Evolutionary conservation across 2,329 filamentous ascomycete species (phyloP), one percentile per base, ranked within the genome.

Genomic region (Diaporthe capsici): DNA sequence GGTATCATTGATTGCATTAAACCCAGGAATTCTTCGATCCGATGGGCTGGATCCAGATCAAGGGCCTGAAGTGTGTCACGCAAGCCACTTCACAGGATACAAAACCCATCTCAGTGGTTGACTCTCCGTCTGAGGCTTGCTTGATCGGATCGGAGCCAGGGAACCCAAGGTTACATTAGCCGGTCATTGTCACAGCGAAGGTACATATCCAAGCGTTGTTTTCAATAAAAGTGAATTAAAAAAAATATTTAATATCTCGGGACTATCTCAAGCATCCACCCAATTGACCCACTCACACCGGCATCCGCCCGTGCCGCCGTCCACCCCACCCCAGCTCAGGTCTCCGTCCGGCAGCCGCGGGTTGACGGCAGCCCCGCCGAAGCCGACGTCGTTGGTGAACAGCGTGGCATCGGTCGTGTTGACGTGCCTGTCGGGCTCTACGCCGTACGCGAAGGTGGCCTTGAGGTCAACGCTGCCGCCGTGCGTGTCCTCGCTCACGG

Each of bases 221-320:
- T 61, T 28, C 37, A 25, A 53, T 53, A 28, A 53, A 28, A 39
- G 22, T 25, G 60, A 28, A 70, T 70, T 70, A 70, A 55, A 42
- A 10, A 42, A 10, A 22, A 42, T 70, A 70, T 65, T 42, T 70
- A 22, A 13, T 42, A 53, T 25, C 31, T 22, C 63, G 2, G 31
- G 44, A 25, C 42, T 15, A 7, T 15, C 31, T 55, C n/a, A 70
- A 20, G 71, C 47, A 17, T 76, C 79, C 44, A 85, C 76, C 78
- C 85, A 91, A 76, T 93, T 93, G 74, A 86, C 85, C 89, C 91
- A 93, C 78, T 88, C 85, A 81, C 91, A 93, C 82, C 84, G 86
- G 80, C 91, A 93, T 1, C 92, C 92, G 22, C 91, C 91, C 0
- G 86, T 88, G 51, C 91, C 92, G 31, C 92, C 92, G 81, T 93